Evolutionary conservation across 768 basidiomycete genomes (phyloP), one percentile per base, ranked within the genome.

Genomic region (Scleroderma citrinum): DNA sequence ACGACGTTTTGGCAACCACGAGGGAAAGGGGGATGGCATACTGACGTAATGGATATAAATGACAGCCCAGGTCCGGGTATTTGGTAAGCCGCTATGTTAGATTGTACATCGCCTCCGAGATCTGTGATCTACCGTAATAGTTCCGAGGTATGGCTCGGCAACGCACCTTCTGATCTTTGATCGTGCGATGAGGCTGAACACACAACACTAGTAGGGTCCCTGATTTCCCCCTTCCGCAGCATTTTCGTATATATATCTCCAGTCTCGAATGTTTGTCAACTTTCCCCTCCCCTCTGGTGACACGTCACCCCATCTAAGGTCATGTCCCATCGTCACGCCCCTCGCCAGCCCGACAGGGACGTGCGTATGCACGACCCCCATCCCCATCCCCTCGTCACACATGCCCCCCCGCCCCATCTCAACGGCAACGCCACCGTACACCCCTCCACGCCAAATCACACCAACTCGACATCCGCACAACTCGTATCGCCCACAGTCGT

Each of bases 291-390:
- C 72, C 75, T 70, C 50, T 63, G 64, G 47, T 52, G 50, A 57
- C 54, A 54, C 57, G 50, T 56, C 50, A 56, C 52, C 45, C 55
- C n/a, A n/a, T n/a, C n/a, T n/a, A n/a, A n/a, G 49, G 49, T 64
- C 65, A 82, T 83, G 83, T 76, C 85, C 58, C 74, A 73, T 58
- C 69, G 84, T 64, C 81, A 81, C 59, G 65, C 77, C 29, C 74
- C 80, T 52, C 82, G 83, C 57, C 80, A 76, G 56, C 64, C 72
- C 29, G 80, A 81, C 51, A 70, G 80, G 56, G 82, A 85, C 65
- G 71, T 77, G 26, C 79, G 81, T 53, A 77, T 83, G 63, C 83
- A 82, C 56, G 82, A 85, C 75, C 60, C 71, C 23, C 72, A 70
- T 47, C n/a, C 31, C 31, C 31, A 59, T 0, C 63, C 61, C 16